Conservation (phyloP, 2,329 filamentous ascomycete species). For the Aureobasidium sp. region DNA sequence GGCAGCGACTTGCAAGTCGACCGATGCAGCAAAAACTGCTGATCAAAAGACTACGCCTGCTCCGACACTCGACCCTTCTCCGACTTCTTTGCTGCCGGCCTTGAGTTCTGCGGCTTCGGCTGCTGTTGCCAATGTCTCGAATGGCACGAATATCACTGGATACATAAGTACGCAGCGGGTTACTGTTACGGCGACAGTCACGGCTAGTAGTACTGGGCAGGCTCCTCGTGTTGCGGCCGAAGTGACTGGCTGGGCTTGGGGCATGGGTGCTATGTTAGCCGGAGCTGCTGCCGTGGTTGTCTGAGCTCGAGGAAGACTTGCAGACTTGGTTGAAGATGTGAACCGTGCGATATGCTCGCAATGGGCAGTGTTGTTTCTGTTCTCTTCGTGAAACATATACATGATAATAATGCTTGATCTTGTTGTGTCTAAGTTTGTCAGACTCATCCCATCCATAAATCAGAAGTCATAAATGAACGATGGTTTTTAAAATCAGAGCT, state of each 20-base stretch:
- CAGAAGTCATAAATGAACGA: too few species aligned
- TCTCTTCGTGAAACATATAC: neutral
- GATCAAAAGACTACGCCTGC: neutral
- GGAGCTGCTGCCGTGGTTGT: slow-evolving; percentile 5
- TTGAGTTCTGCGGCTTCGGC: slow-evolving; percentile 2
- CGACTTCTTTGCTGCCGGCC: neutral
- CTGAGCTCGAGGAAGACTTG: neutral
- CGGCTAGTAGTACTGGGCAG: neutral
- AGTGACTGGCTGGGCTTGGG: slow-evolving; percentile 6
- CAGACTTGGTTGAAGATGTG: neutral
- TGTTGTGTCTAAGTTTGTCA: neutral
- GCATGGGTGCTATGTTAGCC: neutral
- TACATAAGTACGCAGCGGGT: neutral
- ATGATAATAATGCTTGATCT: neutral
- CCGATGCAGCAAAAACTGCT: neutral
- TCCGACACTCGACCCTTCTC: neutral
- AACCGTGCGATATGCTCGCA: neutral
- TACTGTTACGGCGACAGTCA: slow-evolving; percentile 8
- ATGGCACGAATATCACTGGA: neutral
- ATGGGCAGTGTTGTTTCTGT: neutral
- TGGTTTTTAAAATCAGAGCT: too few species aligned
- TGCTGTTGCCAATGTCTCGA: neutral
- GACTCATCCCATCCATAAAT: neutral
- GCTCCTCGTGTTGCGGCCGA: neutral
- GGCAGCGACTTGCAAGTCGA: slow-evolving; percentile 30